These are phyloP conservation scores for Pichia gijzeniarum DNA, from an alignment of 805 yeast genomes.

Conservation along the genomic window DNA sequence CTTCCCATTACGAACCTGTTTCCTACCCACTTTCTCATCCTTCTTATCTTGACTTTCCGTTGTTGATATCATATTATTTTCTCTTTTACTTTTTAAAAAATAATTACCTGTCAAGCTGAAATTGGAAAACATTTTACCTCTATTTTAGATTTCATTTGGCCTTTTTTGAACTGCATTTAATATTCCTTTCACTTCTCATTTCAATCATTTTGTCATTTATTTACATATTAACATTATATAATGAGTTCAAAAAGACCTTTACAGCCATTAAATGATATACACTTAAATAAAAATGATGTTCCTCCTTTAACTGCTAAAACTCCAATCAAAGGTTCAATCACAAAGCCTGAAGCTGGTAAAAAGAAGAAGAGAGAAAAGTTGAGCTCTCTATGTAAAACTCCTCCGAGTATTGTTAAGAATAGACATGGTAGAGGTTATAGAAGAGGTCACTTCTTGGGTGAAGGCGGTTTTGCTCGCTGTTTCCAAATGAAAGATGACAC, in stretches of 20 bases:
- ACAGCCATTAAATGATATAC: slow-evolving; percentile 49
- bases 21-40: not conserved
- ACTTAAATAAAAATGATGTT: slow-evolving; percentile 39
- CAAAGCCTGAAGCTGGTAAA: slow-evolving; percentile 25
- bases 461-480: slow-evolving; percentile 98
- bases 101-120: too few relatives aligned
- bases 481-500: slow-evolving; percentile 90
- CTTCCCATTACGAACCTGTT: not conserved
- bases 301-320: slow-evolving; percentile 28
- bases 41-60: not conserved
- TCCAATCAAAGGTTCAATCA: slow-evolving; percentile 35
- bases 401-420: slow-evolving; percentile 88
- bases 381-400: slow-evolving; percentile 89
- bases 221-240: not conserved
- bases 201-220: too few relatives aligned
- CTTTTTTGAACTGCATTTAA: too few relatives aligned
- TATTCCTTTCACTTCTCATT: too few relatives aligned
- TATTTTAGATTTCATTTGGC: too few relatives aligned
- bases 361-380: slow-evolving; percentile 84
- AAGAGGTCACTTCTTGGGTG: slow-evolving; percentile 87
- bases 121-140: too few relatives aligned
- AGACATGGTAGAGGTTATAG: slow-evolving; percentile 83
- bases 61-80: too few relatives aligned
- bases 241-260: slow-evolving; percentile 37
- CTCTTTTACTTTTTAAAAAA: too few relatives aligned